Evolutionary conservation across 345 rosid genomes (phyloP).

Genomic region (Xanthoceras sorbifolium): DNA sequence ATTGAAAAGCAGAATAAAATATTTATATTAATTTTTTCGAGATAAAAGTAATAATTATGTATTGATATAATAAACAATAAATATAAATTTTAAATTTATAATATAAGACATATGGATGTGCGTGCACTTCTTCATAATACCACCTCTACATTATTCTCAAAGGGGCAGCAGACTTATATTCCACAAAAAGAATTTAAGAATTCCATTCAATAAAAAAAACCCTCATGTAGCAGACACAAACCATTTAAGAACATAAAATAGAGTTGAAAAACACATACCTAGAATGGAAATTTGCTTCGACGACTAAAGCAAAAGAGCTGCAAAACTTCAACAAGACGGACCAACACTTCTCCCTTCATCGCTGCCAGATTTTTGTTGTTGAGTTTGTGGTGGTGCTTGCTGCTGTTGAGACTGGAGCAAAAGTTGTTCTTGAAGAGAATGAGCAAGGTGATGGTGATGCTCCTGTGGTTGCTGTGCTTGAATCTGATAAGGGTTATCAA

Average conservation of each 20-base stretch:
- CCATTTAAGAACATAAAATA: neutral
- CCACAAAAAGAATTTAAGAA: too few species aligned
- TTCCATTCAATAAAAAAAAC: neutral
- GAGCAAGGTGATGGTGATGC: slow-evolving; percentile 34
- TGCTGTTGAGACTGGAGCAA: slow-evolving; percentile 53
- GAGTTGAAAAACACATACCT: slow-evolving; percentile 29
- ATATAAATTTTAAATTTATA: too few species aligned
- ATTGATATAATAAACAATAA: too few species aligned
- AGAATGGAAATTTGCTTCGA: slow-evolving; percentile 18
- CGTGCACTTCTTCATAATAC: too few species aligned
- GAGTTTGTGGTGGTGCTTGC: slow-evolving; percentile 30
- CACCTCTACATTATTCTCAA: too few species aligned
- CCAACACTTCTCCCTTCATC: slow-evolving; percentile 48
- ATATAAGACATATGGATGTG: too few species aligned
- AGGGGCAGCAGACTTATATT: too few species aligned
- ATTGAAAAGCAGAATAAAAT: too few species aligned
- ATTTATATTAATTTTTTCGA: too few species aligned
- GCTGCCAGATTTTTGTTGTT: slow-evolving; percentile 49
- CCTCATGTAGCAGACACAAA: slow-evolving; percentile 15
- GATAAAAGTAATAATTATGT: too few species aligned
- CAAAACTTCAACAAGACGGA: slow-evolving; percentile 41
- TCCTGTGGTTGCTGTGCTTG: slow-evolving; percentile 36
- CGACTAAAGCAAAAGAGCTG: slow-evolving; percentile 15
- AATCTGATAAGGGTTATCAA: slow-evolving; percentile 57
- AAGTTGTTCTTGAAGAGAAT: slow-evolving; percentile 48